A percentile compares a stretch with the other conserved stretches of the same genome.
phyloP scores from a whole-genome alignment of 768 basidiomycete genomes.

The Sistotremastrum suecicum region DNA sequence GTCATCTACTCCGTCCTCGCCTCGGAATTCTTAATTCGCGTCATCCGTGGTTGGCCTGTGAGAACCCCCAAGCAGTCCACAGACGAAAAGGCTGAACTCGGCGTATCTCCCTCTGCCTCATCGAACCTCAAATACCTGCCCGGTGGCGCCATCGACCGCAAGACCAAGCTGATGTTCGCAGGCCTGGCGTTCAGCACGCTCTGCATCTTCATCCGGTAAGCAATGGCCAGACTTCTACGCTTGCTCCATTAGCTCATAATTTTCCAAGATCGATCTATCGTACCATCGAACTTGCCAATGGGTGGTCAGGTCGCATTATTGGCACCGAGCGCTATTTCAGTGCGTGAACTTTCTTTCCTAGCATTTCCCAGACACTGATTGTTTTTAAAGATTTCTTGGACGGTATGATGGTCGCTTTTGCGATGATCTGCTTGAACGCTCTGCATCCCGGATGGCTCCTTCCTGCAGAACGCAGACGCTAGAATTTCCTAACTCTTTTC shows the following conservation, averaged over 20 bases:
- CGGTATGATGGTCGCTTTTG: conserved; percentile 31
- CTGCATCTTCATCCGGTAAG: conserved; percentile 17
- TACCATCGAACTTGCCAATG: conserved; percentile 32
- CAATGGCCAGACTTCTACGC: conserved; percentile 9
- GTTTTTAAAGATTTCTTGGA: conserved; percentile 30
- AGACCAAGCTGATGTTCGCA: conserved; percentile 14
- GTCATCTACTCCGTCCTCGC: conserved; percentile 25
- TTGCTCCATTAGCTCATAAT: too few species aligned
- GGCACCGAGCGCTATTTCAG: conserved; percentile 34
- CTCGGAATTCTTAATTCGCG: conserved; percentile 31
- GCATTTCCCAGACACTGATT: too few species aligned
- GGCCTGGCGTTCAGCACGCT: conserved; percentile 13
- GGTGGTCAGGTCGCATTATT: conserved; percentile 38
- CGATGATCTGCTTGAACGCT: conserved; percentile 30
- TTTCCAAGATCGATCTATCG: conserved; percentile 30
- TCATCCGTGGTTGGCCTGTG: conserved; percentile 5
- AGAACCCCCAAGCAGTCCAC: neutral
- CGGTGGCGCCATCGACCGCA: conserved; percentile 6
- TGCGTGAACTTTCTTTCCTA: conserved; percentile 5
- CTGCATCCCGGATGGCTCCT: conserved; percentile 31
- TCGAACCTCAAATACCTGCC: too few species aligned
- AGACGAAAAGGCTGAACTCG: neutral
- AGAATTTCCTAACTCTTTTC: too few species aligned
- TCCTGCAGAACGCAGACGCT: neutral
- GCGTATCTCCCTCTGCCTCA: neutral